phyloP scores from a whole-genome alignment of 805 yeast genomes.

The Metschnikowia peoriensis region DNA sequence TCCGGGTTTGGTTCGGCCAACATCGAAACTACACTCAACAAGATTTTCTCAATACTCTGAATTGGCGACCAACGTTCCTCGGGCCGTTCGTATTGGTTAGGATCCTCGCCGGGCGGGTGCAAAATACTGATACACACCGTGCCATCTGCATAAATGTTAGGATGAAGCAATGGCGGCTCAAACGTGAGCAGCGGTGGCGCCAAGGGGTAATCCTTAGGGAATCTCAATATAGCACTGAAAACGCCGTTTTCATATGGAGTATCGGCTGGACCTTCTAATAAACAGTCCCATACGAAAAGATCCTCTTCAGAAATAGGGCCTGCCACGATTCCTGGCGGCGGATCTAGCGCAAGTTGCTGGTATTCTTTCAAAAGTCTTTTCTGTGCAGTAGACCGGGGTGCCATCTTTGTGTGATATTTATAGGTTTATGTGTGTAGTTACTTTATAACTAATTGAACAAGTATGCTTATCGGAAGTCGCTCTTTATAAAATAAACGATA shows the following conservation, averaged over 20 bases:
- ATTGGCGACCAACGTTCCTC: conserved; percentile 98
- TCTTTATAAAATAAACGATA: no score
- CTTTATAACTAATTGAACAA: no score
- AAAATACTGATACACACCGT: conserved; percentile 93
- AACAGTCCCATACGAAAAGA: conserved; percentile 79
- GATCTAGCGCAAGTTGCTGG: conserved; percentile 78
- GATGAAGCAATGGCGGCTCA: conserved; percentile 84
- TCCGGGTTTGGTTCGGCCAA: conserved; percentile 95
- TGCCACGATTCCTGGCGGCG: conserved; percentile 95
- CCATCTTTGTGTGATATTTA: conserved; percentile 1
- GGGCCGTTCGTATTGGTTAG: conserved; percentile 90
- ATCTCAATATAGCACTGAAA: conserved; percentile 70
- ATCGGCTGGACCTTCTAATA: conserved; percentile 78
- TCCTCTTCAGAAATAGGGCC: conserved; percentile 80
- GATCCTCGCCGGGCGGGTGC: conserved; percentile 97
- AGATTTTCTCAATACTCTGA: conserved; percentile 94
- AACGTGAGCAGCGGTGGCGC: conserved; percentile 76
- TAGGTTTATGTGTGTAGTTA: no score
- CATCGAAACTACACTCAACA: conserved; percentile 92
- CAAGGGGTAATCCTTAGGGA: conserved; percentile 79
- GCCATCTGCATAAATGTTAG: conserved; percentile 92
- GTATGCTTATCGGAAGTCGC: no score
- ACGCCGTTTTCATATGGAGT: conserved; percentile 87
- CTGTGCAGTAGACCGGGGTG: conserved; percentile 61
- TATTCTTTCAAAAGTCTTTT: conserved; percentile 84